phyloP scores from a whole-genome alignment of 371 early-diverging fungal species.

The Fennellomyces sp. region DNA sequence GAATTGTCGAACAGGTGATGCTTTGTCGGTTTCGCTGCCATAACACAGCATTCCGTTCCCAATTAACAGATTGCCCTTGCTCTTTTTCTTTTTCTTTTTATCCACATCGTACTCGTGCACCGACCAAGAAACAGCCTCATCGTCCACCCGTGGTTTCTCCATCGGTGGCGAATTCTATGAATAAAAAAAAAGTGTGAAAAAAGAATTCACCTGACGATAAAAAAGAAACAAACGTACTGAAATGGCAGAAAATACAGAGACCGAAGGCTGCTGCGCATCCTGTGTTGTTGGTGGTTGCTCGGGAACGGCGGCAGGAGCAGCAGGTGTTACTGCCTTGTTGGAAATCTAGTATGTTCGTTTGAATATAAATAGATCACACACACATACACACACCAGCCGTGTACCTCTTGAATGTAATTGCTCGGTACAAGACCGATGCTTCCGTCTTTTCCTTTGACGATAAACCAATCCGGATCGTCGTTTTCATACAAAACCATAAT shows the following conservation, averaged over 20 bases:
- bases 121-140: constrained; percentile 48
- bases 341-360: constrained; percentile 2
- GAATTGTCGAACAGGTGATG: constrained; percentile 70
- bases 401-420: constrained; percentile 72
- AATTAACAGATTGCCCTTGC: constrained; percentile 71
- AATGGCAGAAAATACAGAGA: constrained; percentile 18
- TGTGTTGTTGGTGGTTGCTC: constrained; percentile 1
- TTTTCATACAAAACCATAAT: constrained; percentile 68
- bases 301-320: neutral
- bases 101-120: constrained; percentile 64
- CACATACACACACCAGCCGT: neutral
- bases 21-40: constrained; percentile 74
- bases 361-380: neutral
- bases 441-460: constrained; percentile 58
- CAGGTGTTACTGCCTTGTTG: constrained; percentile 1
- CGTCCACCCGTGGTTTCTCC: constrained; percentile 11
- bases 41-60: constrained; percentile 70
- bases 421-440: constrained; percentile 74
- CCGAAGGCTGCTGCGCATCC: constrained; percentile 14
- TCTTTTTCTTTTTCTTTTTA: constrained; percentile 81
- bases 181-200: too few relatives aligned
- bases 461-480: constrained; percentile 81
- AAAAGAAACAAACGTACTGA: constrained; percentile 15
- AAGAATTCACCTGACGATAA: too few relatives aligned
- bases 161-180: neutral